Base-by-base conservation (phyloP, 2,329 filamentous ascomycete genomes). In the Xylaria sp. region DNA sequence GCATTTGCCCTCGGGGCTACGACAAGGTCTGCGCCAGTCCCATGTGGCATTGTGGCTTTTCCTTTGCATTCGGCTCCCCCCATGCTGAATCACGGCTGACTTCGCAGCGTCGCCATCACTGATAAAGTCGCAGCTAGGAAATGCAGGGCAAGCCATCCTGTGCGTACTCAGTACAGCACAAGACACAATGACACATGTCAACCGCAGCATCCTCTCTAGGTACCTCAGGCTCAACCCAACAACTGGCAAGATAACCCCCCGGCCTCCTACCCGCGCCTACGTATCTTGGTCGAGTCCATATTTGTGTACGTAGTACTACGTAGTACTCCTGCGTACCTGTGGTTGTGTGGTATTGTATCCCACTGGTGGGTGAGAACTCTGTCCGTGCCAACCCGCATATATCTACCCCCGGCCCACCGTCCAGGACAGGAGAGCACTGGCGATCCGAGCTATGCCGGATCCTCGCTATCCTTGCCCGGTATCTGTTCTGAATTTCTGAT, bases 31-130 rank as follows among this genome's bases (percentile, higher is more conserved):
- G 50, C 54, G 54, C 50, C 45, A 57, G 49, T 56, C 54, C 54
- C 57, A 57, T 60, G 57, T 60, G 57, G 54, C 57, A 54, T 60
- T 50, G 51, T 60, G 54, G 48, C 50, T 54, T 54, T 52, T 46
- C 40, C 18, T 52, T 8, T 34, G 39, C 44, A 38, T 42, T 49
- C 26, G 26, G 26, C 34, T 21, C 19, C 19, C 43, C 17, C 6
- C 39, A 24, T 46, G 49, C 49, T 52, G 52, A 48, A 54, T 52
- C 44, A 52, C 48, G 37, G 44, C 43, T 54, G 49, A 47, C 44
- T 39, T 19, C 41, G 29, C 26, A 53, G 57, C 39, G 39, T 43
- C 18, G 7, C 45, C 47, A 57, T 61, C 54, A 54, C 48, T 57
- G 45, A 61, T 59, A 53, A 50, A 57, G 59, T 60, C 50, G 59